Conservation (phyloP, 768 basidiomycete species). For the Pleurotus tuber-regium region DNA sequence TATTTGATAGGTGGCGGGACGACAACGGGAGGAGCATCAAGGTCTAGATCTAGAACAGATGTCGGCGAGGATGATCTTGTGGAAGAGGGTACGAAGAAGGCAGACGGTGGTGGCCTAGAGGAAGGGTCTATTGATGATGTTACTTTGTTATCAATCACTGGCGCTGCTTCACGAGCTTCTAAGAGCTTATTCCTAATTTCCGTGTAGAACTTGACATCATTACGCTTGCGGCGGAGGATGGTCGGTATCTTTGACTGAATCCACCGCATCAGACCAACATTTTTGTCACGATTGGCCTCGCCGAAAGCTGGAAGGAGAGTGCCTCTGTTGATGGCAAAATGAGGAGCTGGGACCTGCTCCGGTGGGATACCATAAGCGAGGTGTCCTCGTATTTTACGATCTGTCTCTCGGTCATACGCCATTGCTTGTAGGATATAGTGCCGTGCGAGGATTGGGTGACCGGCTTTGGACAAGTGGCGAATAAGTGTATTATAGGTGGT, state of each 20-base stretch:
- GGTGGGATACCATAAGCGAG: constrained; percentile 26
- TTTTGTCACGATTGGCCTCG: constrained; percentile 55
- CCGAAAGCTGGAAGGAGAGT: constrained; percentile 60
- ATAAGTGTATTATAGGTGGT: constrained; percentile 64
- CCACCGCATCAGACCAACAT: constrained; percentile 61
- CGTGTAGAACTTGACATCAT: constrained; percentile 41
- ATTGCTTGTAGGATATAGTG: constrained; percentile 64
- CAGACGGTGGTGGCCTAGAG: neutral
- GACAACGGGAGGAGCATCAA: constrained; percentile 26
- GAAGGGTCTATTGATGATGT: neutral
- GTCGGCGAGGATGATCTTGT: constrained; percentile 2
- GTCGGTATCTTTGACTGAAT: constrained; percentile 43
- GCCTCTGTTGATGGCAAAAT: constrained; percentile 50
- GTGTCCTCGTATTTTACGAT: constrained; percentile 27
- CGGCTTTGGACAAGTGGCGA: constrained; percentile 47
- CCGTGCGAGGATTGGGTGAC: constrained; percentile 54
- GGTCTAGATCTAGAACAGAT: constrained; percentile 33
- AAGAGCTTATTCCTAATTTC: constrained; percentile 24
- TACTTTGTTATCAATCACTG: neutral
- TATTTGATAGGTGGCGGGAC: constrained; percentile 27
- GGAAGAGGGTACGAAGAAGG: constrained; percentile 6
- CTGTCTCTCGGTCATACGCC: constrained; percentile 37
- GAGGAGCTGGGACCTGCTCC: constrained; percentile 43
- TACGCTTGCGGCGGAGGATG: constrained; percentile 47
- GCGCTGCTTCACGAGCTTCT: neutral